Base-by-base conservation (phyloP, 306 rosid genomes). In the Abrus precatorius region DNA sequence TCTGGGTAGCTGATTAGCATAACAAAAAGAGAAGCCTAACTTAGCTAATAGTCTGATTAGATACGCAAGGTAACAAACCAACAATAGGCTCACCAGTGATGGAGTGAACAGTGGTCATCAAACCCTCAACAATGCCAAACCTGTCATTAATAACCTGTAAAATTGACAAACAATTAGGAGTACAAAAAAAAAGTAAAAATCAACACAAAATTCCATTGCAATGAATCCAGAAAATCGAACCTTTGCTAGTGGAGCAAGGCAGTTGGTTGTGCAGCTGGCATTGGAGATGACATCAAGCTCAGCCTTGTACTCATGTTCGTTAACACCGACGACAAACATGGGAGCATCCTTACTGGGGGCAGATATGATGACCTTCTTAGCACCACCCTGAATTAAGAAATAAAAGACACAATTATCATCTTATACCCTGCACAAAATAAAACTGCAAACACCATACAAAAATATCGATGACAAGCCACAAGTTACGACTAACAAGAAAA, bases 261-360 rank as follows among this genome's bases (percentile, higher is more conserved):
- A 93, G 86, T 93, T 93, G 86, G 98, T 93, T 11, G 98, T 93
- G 84, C 97, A 93, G 64, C 98, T 93, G 33, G 97, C 98, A 50
- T 91, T 91, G 65, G 98, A 93, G 57, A 93, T 83, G 56, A 93
- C 72, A 70, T 80, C 0, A 6, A 86, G 69, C 57, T 93, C 90
- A 4, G 91, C 71, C 82, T 86, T 93, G 92, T 91, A 93, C 40
- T 93, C 97, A 3, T 91, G 80, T 85, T 93, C 98, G 1, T 93
- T 93, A 59, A 93, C 98, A 82, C 98, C 98, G 5, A 93, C 88
- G 11, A 93, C 98, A 60, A 93, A 93, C 98, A 93, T 91, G 34
- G 98, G 98, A 5, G 98, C 98, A 86, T 93, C 98, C 86, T 91
- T 93, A 28, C 98, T 91, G 5, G 97, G 98, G 60, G 98, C 98